A percentile compares a stretch with the other conserved stretches of the same genome.
These are phyloP conservation scores for Botrytis galanthina DNA, from an alignment of 2,329 filamentous ascomycete species.

Conservation along the genomic window DNA sequence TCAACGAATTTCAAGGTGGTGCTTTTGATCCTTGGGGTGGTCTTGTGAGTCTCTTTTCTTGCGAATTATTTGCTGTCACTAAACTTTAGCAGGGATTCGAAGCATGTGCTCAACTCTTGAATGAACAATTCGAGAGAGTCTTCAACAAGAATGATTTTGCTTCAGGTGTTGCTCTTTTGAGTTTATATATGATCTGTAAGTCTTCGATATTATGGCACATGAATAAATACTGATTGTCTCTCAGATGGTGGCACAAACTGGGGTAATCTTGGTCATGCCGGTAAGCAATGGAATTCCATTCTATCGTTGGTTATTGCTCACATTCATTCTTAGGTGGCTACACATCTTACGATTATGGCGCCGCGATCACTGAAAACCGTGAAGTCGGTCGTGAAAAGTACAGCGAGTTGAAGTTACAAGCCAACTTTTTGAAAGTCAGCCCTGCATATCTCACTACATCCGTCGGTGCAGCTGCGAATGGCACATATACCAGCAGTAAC, in stretches of 20 bases:
- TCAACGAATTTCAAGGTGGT: conserved; percentile 65
- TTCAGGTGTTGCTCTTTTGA: conserved; percentile 65
- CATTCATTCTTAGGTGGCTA: conserved; percentile 49
- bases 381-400: conserved; percentile 72
- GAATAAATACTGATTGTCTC: conserved; percentile 47
- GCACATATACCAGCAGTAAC: conserved; percentile 53
- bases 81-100: conserved; percentile 52
- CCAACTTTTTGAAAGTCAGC: conserved; percentile 71
- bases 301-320: neutral
- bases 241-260: conserved; percentile 73
- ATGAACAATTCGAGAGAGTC: conserved; percentile 72
- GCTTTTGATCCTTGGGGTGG: conserved; percentile 75
- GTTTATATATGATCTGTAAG: conserved; percentile 66
- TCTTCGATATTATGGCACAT: neutral
- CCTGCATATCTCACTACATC: conserved; percentile 64
- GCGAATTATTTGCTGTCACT: neutral
- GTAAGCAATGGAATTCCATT: conserved; percentile 12
- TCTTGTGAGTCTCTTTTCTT: conserved; percentile 33
- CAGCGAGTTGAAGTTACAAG: conserved; percentile 72
- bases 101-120: conserved; percentile 63
- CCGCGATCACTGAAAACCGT: conserved; percentile 67
- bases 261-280: conserved; percentile 71
- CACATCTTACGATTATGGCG: conserved; percentile 57
- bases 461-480: conserved; percentile 47
- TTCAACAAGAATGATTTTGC: conserved; percentile 76